phyloP scores from a whole-genome alignment of 2,329 filamentous ascomycete genomes.

The Penicillium glabrum region DNA sequence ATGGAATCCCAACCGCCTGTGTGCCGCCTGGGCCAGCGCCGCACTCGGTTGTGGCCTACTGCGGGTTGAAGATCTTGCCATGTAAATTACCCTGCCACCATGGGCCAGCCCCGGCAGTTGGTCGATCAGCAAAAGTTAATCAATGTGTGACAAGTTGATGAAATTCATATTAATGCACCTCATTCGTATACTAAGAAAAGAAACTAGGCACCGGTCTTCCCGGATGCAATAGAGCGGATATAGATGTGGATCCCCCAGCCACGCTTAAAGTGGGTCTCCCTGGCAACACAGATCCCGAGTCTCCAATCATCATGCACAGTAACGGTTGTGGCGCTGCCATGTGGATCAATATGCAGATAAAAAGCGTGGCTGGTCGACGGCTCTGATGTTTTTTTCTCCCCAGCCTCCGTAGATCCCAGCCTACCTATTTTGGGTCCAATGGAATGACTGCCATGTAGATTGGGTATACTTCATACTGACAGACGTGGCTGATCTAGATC shows the following conservation, averaged over 20 bases:
- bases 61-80: constrained; percentile 64
- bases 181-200: constrained; percentile 20
- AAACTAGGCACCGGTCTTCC: constrained; percentile 19
- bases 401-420: constrained; percentile 27
- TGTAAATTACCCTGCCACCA: constrained; percentile 20
- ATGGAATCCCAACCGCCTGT: constrained; percentile 69
- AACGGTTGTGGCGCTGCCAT: constrained; percentile 13
- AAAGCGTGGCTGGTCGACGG: constrained; percentile 8
- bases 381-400: constrained; percentile 4
- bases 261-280: constrained; percentile 10
- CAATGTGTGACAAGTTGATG: neutral
- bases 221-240: neutral
- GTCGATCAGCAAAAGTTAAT: constrained; percentile 6
- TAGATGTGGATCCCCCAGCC: constrained; percentile 21
- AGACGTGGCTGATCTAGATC: constrained; percentile 3
- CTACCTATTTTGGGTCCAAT: constrained; percentile 22
- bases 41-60: constrained; percentile 68
- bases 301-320: constrained; percentile 1
- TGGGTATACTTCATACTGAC: constrained; percentile 11
- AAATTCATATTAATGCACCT: neutral
- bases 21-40: constrained; percentile 66
- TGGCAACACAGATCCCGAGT: constrained; percentile 1
- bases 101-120: constrained; percentile 2
- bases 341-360: constrained; percentile 5
- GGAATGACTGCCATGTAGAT: constrained; percentile 7